A percentile compares a stretch with the other conserved stretches of the same genome.
phyloP scores from a whole-genome alignment of 768 basidiomycete genomes.

The Trametes cubensis region DNA sequence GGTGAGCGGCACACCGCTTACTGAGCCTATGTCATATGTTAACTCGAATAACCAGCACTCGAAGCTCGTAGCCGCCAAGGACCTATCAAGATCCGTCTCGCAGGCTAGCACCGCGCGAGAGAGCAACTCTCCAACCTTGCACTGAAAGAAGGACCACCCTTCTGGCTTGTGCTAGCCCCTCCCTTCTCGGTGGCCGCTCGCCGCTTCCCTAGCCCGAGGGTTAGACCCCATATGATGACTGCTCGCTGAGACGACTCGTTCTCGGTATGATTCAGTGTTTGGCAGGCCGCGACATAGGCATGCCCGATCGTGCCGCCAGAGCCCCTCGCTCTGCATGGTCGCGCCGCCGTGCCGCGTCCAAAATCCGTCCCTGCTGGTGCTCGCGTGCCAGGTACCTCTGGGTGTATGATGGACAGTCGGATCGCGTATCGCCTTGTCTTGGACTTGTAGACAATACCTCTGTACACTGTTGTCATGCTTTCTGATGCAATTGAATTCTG shows the following conservation, averaged over 20 bases:
- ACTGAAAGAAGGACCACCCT: constrained; percentile 14
- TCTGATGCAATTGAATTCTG: constrained; percentile 7
- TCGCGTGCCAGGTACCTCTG: no score
- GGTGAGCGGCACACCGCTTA: no score
- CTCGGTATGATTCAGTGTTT: constrained; percentile 22
- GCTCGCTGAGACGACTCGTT: constrained; percentile 22
- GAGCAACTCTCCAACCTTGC: not conserved
- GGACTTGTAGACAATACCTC: constrained; percentile 3
- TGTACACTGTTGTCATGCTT: constrained; percentile 8
- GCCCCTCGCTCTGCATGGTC: constrained; percentile 1
- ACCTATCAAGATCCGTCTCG: constrained; percentile 77
- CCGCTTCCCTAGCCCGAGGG: constrained; percentile 8
- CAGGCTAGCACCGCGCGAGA: constrained; percentile 49
- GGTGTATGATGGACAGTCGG: not conserved
- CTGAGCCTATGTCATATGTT: no score
- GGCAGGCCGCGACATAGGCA: constrained; percentile 15
- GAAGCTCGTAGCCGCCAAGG: constrained; percentile 69
- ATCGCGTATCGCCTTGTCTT: constrained; percentile 1
- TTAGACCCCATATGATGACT: constrained; percentile 15
- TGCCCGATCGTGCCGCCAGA: constrained; percentile 6
- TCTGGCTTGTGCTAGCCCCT: constrained; percentile 23
- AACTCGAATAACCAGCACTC: no score
- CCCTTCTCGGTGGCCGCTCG: constrained; percentile 7
- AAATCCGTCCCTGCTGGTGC: not conserved
- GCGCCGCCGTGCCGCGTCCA: not conserved